Conservation (phyloP, 2,329 filamentous ascomycete species). For the Alternaria hordeiaustralica region DNA sequence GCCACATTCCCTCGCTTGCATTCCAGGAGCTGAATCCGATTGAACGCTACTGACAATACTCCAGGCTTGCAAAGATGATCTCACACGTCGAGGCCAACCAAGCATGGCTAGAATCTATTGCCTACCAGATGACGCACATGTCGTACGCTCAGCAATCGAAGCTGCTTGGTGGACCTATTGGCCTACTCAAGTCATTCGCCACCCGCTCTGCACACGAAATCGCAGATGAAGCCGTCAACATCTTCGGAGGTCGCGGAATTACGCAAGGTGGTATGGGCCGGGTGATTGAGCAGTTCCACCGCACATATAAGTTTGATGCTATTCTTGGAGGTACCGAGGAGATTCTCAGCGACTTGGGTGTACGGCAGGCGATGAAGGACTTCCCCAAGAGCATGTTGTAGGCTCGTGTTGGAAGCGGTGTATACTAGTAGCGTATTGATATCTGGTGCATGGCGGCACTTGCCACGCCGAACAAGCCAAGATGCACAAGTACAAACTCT, state of each 20-base stretch:
- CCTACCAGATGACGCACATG: constrained; percentile 89
- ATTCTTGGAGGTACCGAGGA: constrained; percentile 81
- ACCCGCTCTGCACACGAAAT: constrained; percentile 82
- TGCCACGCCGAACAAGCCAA: background rate
- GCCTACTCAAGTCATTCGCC: constrained; percentile 77
- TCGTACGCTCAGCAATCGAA: constrained; percentile 76
- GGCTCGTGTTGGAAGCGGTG: constrained; percentile 1
- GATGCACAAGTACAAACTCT: constrained; percentile 1
- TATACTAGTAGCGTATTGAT: constrained; percentile 7
- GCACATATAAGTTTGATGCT: constrained; percentile 76
- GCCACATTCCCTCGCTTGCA: background rate
- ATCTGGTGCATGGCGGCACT: background rate
- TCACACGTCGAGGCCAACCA: constrained; percentile 81
- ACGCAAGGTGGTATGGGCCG: constrained; percentile 85
- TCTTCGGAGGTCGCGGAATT: constrained; percentile 81
- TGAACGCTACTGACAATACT: constrained; percentile 4
- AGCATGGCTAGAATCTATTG: constrained; percentile 83
- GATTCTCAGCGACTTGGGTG: constrained; percentile 79
- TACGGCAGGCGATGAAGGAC: constrained; percentile 80
- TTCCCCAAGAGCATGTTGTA: constrained; percentile 87
- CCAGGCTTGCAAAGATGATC: constrained; percentile 83
- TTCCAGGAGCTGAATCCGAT: background rate
- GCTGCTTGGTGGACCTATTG: constrained; percentile 80
- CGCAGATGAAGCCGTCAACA: constrained; percentile 82
- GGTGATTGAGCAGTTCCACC: constrained; percentile 82